Base-by-base conservation (phyloP, 768 basidiomycete species). In the Lactarius evosmus region DNA sequence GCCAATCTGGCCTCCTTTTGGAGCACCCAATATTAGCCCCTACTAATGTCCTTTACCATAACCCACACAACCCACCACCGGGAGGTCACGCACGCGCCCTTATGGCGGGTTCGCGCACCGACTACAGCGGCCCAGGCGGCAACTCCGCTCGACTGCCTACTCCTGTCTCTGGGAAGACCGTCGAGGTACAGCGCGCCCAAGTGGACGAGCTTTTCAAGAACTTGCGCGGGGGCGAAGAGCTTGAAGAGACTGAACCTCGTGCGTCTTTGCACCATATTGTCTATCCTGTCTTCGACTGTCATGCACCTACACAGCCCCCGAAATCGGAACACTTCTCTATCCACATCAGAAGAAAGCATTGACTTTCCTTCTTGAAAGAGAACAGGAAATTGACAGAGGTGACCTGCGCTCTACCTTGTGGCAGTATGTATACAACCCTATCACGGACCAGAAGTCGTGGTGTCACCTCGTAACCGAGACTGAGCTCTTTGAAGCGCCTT, bases 311-410 rank as follows among this genome's bases (percentile, higher is more conserved):
- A 41, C 70, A 90, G 89, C 77, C 56, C 71, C 79, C 58, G 86
- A 89, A 70, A 85, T 99, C 59, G 89, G 88, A 40, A 97, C 97
- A 25, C 81, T 77, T 53, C 79, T 99, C 8, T 99, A 98, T 76
- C 93, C 96, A 22, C 97, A 99, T 79, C 97, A 99, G 77, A 96
- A 95, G 77, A 96, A 96, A 75, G 97, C 96, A 27, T 80, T 99
- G 22, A 94, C 96, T 1, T 99, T 99, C 76, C 79, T 99, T 56
- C 80, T 98, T 22, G 93, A 97, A 71, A 84, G 97, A 72, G 87
- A 91, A 74, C 82, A 85, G 66, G 91, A 93, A 75, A 80, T 77
- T 16, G 73, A 75, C 36, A 78, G 79, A 50, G 81, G 84, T 75
- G 91, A 89, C 68, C 82, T 75, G 65, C 83, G 81, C 69, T 85